Conservation (phyloP, 768 basidiomycete genomes). For the Collybia mongolica region DNA sequence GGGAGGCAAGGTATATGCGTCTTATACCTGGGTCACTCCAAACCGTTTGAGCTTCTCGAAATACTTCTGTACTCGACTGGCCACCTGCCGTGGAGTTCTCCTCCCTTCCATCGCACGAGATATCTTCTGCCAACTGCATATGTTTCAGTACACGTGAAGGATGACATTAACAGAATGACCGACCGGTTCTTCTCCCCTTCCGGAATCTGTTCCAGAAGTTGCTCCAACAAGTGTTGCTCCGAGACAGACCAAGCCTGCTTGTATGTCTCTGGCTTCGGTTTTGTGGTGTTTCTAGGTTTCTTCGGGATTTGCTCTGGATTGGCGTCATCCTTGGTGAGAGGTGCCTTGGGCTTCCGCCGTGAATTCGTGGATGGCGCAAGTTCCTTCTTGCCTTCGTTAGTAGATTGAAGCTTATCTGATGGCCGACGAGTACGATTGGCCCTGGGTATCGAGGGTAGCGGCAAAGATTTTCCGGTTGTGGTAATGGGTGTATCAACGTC, state of each 20-base stretch:
- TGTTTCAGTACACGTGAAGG: neutral
- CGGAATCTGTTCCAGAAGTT: constrained; percentile 72
- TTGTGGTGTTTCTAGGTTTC: constrained; percentile 19
- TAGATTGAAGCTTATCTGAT: constrained; percentile 15
- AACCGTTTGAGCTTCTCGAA: constrained; percentile 81
- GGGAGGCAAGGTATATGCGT: too few relatives aligned
- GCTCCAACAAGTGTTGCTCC: constrained; percentile 77
- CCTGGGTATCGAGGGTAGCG: neutral
- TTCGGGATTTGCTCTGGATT: neutral
- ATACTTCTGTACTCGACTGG: constrained; percentile 86
- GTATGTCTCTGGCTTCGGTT: constrained; percentile 71
- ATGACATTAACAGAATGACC: constrained; percentile 15
- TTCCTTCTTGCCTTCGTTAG: neutral
- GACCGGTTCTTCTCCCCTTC: constrained; percentile 75
- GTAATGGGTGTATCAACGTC: neutral
- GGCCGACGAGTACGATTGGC: constrained; percentile 12
- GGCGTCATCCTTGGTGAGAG: neutral
- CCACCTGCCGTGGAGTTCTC: constrained; percentile 81
- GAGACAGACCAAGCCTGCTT: constrained; percentile 77
- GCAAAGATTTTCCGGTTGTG: neutral
- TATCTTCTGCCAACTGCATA: constrained; percentile 72
- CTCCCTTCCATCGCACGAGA: constrained; percentile 78
- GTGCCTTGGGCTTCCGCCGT: constrained; percentile 1
- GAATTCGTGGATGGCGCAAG: neutral
- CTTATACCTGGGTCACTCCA: constrained; percentile 38